These are phyloP conservation scores for Arthrinium phaeospermum DNA, from an alignment of 2,329 filamentous ascomycete genomes.

Conservation along the genomic window DNA sequence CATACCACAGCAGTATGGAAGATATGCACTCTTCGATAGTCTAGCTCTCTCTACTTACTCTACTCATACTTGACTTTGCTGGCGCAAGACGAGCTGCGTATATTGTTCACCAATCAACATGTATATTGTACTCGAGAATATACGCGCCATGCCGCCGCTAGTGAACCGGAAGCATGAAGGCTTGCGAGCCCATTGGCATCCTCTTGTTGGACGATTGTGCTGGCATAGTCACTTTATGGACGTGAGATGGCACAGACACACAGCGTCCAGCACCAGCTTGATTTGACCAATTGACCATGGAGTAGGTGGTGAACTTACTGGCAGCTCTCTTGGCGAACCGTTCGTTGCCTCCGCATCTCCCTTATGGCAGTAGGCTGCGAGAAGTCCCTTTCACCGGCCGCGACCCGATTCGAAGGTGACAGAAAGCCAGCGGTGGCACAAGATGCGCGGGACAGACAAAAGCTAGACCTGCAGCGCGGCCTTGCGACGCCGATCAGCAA, in stretches of 20 bases:
- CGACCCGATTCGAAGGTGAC: background rate
- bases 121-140: background rate
- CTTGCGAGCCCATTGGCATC: background rate
- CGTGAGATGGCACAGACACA: background rate
- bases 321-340: background rate
- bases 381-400: background rate
- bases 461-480: background rate
- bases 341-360: background rate
- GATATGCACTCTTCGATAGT: background rate
- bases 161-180: conserved; percentile 5
- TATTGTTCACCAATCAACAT: background rate
- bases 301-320: background rate
- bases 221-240: background rate
- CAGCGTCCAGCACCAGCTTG: background rate
- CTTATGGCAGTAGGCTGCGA: conserved; percentile 3
- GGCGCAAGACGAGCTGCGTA: background rate
- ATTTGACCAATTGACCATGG: background rate
- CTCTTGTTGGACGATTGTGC: background rate
- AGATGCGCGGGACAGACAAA: background rate
- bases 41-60: background rate
- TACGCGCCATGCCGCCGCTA: conserved; percentile 1
- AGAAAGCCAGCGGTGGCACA: background rate
- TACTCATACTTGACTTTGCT: background rate
- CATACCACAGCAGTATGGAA: conserved; percentile 1
- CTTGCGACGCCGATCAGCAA: conserved; percentile 1